Conservation (phyloP, 2,329 filamentous ascomycete species). For the Didymellaceae sp. region DNA sequence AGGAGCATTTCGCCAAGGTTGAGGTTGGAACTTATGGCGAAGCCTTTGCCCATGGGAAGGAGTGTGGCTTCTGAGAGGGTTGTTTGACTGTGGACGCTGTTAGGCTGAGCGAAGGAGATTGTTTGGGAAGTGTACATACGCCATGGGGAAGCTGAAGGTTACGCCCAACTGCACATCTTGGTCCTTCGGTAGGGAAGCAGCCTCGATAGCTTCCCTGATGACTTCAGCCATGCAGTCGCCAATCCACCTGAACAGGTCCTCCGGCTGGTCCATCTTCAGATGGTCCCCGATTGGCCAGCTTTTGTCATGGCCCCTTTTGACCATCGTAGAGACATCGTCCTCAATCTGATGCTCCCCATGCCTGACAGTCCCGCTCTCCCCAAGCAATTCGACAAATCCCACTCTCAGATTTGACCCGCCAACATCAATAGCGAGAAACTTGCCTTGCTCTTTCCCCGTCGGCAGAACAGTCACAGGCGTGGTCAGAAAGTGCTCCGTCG, state of each 20-base stretch:
- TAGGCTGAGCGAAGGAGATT: slow-evolving; percentile 1
- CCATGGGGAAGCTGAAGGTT: slow-evolving; percentile 75
- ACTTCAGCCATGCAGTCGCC: slow-evolving; percentile 78
- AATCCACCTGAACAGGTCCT: slow-evolving; percentile 82
- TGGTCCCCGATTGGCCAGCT: slow-evolving; percentile 77
- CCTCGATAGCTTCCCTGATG: slow-evolving; percentile 63
- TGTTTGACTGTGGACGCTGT: slow-evolving; percentile 54
- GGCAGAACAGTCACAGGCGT: slow-evolving; percentile 50
- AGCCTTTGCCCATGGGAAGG: slow-evolving; percentile 75
- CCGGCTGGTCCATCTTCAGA: slow-evolving; percentile 75
- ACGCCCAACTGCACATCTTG: slow-evolving; percentile 66
- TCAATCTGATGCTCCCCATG: not conserved
- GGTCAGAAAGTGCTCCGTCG: slow-evolving; percentile 49
- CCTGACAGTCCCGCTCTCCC: slow-evolving; percentile 31
- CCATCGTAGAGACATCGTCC: slow-evolving; percentile 43
- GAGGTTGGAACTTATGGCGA: slow-evolving; percentile 66
- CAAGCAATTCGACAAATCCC: slow-evolving; percentile 68
- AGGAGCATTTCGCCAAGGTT: slow-evolving; percentile 67
- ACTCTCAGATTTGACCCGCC: slow-evolving; percentile 74
- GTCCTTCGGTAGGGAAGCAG: slow-evolving; percentile 27
- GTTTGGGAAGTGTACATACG: slow-evolving; percentile 31
- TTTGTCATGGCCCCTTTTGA: slow-evolving; percentile 69
- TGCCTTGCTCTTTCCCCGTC: slow-evolving; percentile 70
- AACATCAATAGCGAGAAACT: slow-evolving; percentile 54
- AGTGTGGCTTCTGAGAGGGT: slow-evolving; percentile 68